These are phyloP conservation scores for Vitis hybrid DNA, from an alignment of 177 flowering plant species.

Conservation along the genomic window DNA sequence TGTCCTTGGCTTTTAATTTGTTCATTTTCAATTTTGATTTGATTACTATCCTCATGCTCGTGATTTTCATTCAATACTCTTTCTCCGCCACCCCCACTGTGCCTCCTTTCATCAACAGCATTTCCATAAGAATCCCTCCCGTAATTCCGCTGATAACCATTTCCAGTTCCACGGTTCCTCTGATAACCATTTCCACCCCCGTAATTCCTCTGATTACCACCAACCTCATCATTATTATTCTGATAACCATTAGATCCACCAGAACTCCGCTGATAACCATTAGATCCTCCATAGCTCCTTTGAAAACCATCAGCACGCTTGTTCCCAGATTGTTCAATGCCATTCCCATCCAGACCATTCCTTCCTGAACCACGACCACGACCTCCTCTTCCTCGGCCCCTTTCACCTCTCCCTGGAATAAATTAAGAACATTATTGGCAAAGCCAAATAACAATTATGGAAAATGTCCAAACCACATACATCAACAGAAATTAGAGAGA, in stretches of 20 bases:
- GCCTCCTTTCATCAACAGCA: constrained; percentile 9
- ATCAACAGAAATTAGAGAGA: not conserved
- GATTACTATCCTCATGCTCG: constrained; percentile 15
- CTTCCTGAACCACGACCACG: constrained; percentile 12
- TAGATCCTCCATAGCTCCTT: not conserved
- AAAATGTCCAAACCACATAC: too few relatives aligned
- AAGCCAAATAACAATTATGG: too few relatives aligned
- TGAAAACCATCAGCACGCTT: not conserved
- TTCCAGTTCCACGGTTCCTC: not conserved
- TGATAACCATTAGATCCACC: not conserved
- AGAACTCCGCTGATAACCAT: constrained; percentile 17
- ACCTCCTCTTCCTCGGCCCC: not conserved
- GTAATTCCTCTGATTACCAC: constrained; percentile 14
- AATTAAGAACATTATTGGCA: too few relatives aligned
- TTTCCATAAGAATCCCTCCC: constrained; percentile 16
- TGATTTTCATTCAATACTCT: constrained; percentile 18
- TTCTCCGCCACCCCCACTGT: constrained; percentile 24
- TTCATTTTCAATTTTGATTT: constrained; percentile 3
- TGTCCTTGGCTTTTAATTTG: constrained; percentile 11
- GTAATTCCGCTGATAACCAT: constrained; percentile 8
- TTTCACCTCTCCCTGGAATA: too few relatives aligned
- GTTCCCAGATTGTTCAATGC: constrained; percentile 14
- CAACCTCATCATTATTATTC: not conserved
- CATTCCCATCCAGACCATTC: constrained; percentile 15
- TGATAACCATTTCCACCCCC: constrained; percentile 16